Base-by-base conservation (phyloP, 352 stramenopile species). In the Pythium utonaiense region DNA sequence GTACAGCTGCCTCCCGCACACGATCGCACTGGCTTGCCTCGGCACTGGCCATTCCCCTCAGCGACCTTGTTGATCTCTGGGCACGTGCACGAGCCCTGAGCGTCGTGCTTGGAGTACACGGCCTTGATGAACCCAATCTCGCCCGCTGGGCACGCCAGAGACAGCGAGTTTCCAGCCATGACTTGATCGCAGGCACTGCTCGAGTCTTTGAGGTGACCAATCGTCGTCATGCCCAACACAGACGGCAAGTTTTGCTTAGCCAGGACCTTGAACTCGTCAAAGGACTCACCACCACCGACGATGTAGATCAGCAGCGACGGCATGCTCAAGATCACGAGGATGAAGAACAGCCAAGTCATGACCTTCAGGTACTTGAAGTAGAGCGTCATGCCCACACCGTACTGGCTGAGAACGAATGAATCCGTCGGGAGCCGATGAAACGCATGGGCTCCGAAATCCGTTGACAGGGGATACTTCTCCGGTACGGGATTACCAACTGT, bases 351-450 rank as follows among this genome's bases (percentile, higher is more conserved):
- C 82, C 84, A 94, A 17, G 75, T 66, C 62, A 94, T 86, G 57
- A 88, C 84, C 58, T 94, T 94, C 63, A 94, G 77, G 76, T 88
- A 94, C 62, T 89, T 90, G 73, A 94, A 94, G 68, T 92, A 92
- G 30, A 92, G 75, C 7, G 74, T 80, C 55, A 91, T 85, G 51
- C 79, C 83, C 16, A 94, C 61, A 21, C 80, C 77, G 67, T 91
- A 90, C 44, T 86, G 84, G 45, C 83, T 91, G 52, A 92, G 63
- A 14, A 92, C 82, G 57, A 73, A 57, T 49, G 85, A 91, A 64
- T 91, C 82, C 22, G 82, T 91, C 0, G 84, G 82, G 25, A 89
- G 57, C 2, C 77, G 69, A 38, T 92, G 82, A 54, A 94, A 94
- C 16, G 77, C 71, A 53, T 92, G 85, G 6, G 77, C 85, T n/a